A percentile compares a stretch with the other conserved stretches of the same genome.
Evolutionary conservation across 805 yeast genomes (phyloP).

Genomic region (Nadsonia fulvescens): DNA sequence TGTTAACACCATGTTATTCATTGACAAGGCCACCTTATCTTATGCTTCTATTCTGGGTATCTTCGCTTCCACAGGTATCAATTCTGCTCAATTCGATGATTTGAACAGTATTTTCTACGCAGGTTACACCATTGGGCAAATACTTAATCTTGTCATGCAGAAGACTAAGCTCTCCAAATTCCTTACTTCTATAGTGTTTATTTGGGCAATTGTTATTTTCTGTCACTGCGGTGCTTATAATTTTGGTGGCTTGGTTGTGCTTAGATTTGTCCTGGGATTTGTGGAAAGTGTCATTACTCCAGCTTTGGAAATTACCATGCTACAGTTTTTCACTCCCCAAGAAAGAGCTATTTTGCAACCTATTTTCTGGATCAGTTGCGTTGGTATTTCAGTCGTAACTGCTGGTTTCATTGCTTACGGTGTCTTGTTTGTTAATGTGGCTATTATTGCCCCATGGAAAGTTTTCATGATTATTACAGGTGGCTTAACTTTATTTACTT

Average conservation of each 20-base stretch:
- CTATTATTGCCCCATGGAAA: slow-evolving; percentile 25
- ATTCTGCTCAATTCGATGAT: slow-evolving; percentile 31
- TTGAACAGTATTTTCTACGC: slow-evolving; percentile 27
- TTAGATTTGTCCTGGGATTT: slow-evolving; percentile 28
- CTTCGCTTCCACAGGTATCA: slow-evolving; percentile 16
- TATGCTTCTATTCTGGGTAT: slow-evolving; percentile 24
- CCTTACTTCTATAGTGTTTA: slow-evolving; percentile 17
- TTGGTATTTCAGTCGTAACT: slow-evolving; percentile 32
- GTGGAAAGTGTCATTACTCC: slow-evolving; percentile 35
- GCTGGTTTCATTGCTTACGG: slow-evolving; percentile 32
- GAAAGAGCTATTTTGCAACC: too few species aligned
- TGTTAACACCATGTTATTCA: slow-evolving; percentile 13
- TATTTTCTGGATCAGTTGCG: too few species aligned
- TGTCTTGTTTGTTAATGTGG: slow-evolving; percentile 19
- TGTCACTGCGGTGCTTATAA: slow-evolving; percentile 21
- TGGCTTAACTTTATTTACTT: slow-evolving; percentile 2
- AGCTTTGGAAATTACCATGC: slow-evolving; percentile 33
- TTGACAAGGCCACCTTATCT: slow-evolving; percentile 27
- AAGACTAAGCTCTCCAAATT: slow-evolving; percentile 21
- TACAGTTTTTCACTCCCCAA: too few species aligned
- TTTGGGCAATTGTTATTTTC: slow-evolving; percentile 29
- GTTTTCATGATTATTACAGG: slow-evolving; percentile 27
- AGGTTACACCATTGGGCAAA: slow-evolving; percentile 29
- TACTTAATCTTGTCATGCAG: slow-evolving; percentile 26
- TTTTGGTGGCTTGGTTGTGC: slow-evolving; percentile 26